Evolutionary conservation across 352 stramenopile genomes (phyloP).

Genomic region (Globisporangium radiosum): DNA sequence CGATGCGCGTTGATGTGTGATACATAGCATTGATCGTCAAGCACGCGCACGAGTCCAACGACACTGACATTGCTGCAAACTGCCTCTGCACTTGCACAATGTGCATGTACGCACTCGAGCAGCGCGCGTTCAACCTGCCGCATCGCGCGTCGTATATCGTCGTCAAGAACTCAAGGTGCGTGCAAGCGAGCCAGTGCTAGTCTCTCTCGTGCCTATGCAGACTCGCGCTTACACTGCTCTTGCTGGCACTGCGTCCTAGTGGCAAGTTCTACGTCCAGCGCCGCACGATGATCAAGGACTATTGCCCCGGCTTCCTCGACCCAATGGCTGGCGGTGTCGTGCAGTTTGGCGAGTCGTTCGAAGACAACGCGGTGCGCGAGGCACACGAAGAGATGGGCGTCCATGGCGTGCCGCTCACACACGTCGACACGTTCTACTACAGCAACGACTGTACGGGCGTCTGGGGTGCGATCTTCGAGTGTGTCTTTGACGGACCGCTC

Average conservation of each 20-base stretch:
- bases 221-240: not conserved
- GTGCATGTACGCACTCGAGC: not conserved
- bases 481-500: constrained; percentile 59
- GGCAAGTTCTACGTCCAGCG: constrained; percentile 81
- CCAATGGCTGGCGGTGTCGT: constrained; percentile 80
- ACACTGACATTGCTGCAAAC: too few species aligned
- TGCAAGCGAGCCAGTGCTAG: not conserved
- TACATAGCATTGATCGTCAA: not conserved
- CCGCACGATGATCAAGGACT: constrained; percentile 86
- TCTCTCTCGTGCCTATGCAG: not conserved
- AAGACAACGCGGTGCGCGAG: constrained; percentile 63
- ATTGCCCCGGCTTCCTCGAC: constrained; percentile 80
- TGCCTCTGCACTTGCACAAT: too few species aligned
- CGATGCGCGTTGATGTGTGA: not conserved
- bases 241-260: not conserved
- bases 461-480: constrained; percentile 77
- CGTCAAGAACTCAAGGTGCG: constrained; percentile 67
- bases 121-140: constrained; percentile 74
- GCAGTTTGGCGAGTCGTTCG: constrained; percentile 64
- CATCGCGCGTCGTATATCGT: constrained; percentile 86
- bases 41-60: too few species aligned
- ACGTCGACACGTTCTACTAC: constrained; percentile 69
- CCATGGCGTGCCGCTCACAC: constrained; percentile 37
- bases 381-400: constrained; percentile 84
- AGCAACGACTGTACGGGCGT: constrained; percentile 47